These are phyloP conservation scores for Pisolithus marmoratus DNA, from an alignment of 768 basidiomycete genomes.

Conservation along the genomic window DNA sequence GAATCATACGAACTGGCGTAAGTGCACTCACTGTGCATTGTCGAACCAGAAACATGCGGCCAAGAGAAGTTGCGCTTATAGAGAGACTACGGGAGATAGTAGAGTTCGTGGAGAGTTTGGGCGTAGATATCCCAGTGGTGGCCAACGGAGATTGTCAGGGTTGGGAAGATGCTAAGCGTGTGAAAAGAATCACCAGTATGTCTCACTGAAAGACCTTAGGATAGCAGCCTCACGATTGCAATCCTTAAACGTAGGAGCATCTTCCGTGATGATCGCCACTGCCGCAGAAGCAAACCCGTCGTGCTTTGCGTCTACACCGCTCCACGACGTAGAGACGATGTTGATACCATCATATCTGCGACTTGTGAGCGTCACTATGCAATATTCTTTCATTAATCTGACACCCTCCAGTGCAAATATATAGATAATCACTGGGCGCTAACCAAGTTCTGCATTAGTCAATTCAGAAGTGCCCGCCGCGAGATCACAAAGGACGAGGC, in stretches of 20 bases:
- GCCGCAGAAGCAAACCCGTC: conserved; percentile 92
- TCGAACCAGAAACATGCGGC: conserved; percentile 88
- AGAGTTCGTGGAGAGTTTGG: conserved; percentile 70
- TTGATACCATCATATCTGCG: conserved; percentile 71
- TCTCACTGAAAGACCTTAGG: not conserved
- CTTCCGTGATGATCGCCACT: conserved; percentile 95
- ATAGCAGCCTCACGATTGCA: not conserved
- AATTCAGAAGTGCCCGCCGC: conserved; percentile 68
- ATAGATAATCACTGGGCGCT: conserved; percentile 75
- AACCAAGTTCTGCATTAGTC: conserved; percentile 82
- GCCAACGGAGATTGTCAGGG: conserved; percentile 91
- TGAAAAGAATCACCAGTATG: conserved; percentile 71
- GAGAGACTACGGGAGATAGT: conserved; percentile 81
- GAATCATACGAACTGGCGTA: conserved; percentile 84
- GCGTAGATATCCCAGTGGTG: conserved; percentile 77
- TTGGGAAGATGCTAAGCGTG: conserved; percentile 70
- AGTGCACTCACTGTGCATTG: conserved; percentile 92
- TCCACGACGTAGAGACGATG: conserved; percentile 61
- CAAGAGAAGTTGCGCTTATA: conserved; percentile 71
- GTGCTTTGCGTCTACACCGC: conserved; percentile 68
- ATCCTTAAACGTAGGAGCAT: conserved; percentile 48
- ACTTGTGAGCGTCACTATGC: conserved; percentile 41
- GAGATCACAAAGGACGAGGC: conserved; percentile 54
- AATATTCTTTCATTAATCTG: not conserved
- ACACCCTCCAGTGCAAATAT: conserved; percentile 53